Percentiles rank a stretch among this genome's conserved stretches.
Conservation (phyloP, 2,329 filamentous ascomycete species). For the Aspergillus persii region DNA sequence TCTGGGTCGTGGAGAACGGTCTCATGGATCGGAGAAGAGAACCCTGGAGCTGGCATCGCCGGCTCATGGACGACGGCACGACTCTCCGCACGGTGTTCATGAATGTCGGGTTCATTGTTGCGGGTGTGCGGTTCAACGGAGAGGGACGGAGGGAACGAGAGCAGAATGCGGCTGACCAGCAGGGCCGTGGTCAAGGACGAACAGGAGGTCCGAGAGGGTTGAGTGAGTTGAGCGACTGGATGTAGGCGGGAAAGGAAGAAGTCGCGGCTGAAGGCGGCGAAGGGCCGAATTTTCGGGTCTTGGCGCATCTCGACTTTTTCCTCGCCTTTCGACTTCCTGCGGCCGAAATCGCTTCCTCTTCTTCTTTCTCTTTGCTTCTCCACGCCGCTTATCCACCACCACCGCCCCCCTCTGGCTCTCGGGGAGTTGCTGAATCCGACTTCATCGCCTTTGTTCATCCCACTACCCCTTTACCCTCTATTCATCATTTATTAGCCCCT, state of each 20-base stretch:
- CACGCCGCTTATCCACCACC: constrained; percentile 15
- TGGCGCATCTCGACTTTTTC: constrained; percentile 38
- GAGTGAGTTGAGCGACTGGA: too few species aligned
- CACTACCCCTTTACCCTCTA: background rate
- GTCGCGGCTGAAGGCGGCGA: constrained; percentile 24
- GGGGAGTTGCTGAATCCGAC: constrained; percentile 16
- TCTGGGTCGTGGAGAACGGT: constrained; percentile 34
- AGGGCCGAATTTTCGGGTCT: constrained; percentile 38
- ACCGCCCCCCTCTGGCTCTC: background rate
- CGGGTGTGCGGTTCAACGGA: background rate
- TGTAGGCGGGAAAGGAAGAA: constrained; percentile 13
- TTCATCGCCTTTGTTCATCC: background rate
- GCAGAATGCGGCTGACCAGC: background rate
- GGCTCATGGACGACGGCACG: constrained; percentile 32
- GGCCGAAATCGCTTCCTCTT: constrained; percentile 25
- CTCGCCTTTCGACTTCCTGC: constrained; percentile 24
- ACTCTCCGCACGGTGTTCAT: constrained; percentile 31
- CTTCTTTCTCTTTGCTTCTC: constrained; percentile 19
- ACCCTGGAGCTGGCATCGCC: constrained; percentile 24
- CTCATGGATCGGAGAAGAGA: constrained; percentile 24
- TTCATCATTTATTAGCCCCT: constrained; percentile 2
- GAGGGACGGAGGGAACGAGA: background rate
- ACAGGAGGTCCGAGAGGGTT: too few species aligned
- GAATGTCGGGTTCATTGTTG: constrained; percentile 34
- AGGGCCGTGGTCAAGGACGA: background rate